Conservation (phyloP, 805 yeast genomes). For the Blastobotrys attinorum region DNA sequence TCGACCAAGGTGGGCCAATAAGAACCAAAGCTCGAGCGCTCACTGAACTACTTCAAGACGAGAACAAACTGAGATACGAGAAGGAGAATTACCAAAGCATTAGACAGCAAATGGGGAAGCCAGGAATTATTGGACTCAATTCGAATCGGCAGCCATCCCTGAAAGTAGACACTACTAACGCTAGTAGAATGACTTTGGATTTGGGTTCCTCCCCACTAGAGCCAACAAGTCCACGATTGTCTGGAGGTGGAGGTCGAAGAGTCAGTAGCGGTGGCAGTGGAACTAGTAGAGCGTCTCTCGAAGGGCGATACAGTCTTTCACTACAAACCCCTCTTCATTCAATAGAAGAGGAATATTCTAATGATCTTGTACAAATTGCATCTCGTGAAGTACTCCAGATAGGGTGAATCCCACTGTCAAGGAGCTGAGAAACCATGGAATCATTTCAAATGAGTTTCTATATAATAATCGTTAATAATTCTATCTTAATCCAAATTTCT, state of each 20-base stretch:
- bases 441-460: background rate
- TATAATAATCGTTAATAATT: background rate
- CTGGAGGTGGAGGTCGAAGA: too few species aligned
- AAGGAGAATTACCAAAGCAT: constrained; percentile 21
- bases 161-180: background rate
- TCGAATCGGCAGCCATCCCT: background rate
- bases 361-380: constrained; percentile 6
- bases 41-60: constrained; percentile 21
- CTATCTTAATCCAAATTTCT: background rate
- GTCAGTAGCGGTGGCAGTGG: too few species aligned
- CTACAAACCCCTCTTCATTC: constrained; percentile 12
- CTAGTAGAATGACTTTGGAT: constrained; percentile 6
- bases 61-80: constrained; percentile 22
- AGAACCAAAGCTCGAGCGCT: constrained; percentile 25
- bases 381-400: constrained; percentile 4
- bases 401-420: background rate
- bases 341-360: constrained; percentile 14
- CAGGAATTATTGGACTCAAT: constrained; percentile 20
- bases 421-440: background rate
- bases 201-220: background rate
- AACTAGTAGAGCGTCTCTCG: background rate
- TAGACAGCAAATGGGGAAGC: constrained; percentile 23
- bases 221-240: background rate
- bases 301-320: constrained; percentile 14
- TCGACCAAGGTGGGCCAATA: constrained; percentile 27